phyloP scores from a whole-genome alignment of 169 alveolate species.

The Besnoitia besnoiti region DNA sequence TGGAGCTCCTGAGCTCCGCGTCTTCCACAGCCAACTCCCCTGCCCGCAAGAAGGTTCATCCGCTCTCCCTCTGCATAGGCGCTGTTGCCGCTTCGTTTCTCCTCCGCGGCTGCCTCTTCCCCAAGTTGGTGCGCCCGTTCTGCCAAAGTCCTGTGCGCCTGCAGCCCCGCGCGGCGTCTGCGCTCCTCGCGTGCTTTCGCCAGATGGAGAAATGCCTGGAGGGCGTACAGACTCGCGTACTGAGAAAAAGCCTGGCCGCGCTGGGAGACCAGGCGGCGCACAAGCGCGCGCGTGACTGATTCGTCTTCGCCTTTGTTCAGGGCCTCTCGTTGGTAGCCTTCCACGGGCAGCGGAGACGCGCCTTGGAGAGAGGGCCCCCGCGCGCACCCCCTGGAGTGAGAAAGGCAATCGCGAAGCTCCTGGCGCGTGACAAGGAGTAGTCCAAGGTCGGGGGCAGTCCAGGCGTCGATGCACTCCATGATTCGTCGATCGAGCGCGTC shows the following conservation, averaged over 20 bases:
- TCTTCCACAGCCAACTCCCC: neutral
- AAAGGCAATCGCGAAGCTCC: neutral
- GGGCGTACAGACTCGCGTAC: slow-evolving; percentile 2
- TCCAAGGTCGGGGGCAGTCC: slow-evolving; percentile 1
- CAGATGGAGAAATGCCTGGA: neutral
- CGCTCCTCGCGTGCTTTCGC: neutral
- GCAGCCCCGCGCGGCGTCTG: neutral
- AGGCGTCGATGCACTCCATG: neutral
- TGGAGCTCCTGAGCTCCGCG: neutral
- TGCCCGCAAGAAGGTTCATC: neutral
- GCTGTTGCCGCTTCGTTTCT: neutral
- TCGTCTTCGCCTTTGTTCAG: neutral
- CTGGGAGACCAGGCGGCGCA: neutral
- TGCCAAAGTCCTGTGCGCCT: neutral
- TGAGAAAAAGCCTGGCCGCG: neutral
- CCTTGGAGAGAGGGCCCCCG: neutral
- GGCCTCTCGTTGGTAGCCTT: neutral
- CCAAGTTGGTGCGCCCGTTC: no score
- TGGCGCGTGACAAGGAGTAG: neutral
- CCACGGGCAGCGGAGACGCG: no score
- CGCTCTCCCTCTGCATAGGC: neutral
- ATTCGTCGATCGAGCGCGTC: neutral
- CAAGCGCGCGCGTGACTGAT: neutral
- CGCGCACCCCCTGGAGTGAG: neutral
- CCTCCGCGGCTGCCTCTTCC: no score